These are phyloP conservation scores for Diaporthe sp. DNA, from an alignment of 2,329 filamentous ascomycete genomes.

Conservation along the genomic window DNA sequence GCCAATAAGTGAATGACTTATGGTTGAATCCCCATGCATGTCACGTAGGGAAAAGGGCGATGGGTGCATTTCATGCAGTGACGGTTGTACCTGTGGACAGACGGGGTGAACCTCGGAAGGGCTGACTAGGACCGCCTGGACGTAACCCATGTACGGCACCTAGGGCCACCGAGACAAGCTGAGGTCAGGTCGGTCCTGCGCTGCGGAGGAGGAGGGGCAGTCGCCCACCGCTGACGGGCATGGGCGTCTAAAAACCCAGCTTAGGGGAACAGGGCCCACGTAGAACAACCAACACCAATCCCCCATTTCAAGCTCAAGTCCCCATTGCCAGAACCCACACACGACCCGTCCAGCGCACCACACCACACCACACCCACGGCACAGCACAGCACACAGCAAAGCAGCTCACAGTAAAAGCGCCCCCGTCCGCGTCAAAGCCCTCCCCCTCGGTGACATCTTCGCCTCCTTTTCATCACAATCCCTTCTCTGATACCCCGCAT, in stretches of 20 bases:
- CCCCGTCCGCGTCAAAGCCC: conserved; percentile 33
- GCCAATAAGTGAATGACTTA: conserved; percentile 10
- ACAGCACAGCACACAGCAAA: conserved; percentile 5
- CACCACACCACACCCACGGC: conserved; percentile 20
- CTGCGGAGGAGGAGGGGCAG: conserved; percentile 23
- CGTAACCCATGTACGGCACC: not conserved
- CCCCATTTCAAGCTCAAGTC: conserved; percentile 29
- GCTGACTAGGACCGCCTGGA: conserved; percentile 13
- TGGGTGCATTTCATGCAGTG: conserved; percentile 21
- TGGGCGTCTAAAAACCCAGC: conserved; percentile 29
- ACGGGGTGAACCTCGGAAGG: not conserved
- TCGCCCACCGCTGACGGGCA: conserved; percentile 21
- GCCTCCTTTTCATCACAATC: conserved; percentile 33
- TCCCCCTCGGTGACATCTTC: conserved; percentile 33
- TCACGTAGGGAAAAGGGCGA: not conserved
- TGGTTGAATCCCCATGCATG: conserved; percentile 1
- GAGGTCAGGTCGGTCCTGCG: conserved; percentile 8
- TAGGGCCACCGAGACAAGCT: conserved; percentile 17
- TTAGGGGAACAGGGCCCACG: conserved; percentile 23
- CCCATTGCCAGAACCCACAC: conserved; percentile 22
- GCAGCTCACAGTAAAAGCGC: conserved; percentile 27
- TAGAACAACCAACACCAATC: conserved; percentile 28
- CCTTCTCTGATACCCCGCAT: conserved; percentile 36
- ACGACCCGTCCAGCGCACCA: conserved; percentile 12
- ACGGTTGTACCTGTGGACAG: conserved; percentile 18